Base-by-base conservation (phyloP, 306 rosid genomes). In the Prunus armeniaca region DNA sequence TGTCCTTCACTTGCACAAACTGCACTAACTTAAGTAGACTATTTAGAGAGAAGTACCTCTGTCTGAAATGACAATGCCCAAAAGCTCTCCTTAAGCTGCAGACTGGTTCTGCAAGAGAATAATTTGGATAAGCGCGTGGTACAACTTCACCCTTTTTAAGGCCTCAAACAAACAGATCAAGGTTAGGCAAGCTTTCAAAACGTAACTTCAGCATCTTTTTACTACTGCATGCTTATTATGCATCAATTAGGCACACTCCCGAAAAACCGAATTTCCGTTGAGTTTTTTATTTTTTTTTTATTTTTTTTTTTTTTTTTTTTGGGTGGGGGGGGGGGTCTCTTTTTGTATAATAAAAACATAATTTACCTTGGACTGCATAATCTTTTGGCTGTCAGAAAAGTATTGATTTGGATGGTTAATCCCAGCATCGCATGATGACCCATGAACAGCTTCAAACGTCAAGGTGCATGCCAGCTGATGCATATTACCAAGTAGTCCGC, bases 401-500 rank as follows among this genome's bases (percentile, higher is more conserved):
- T 95, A 95, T 80, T 92, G 97, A 86, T 92, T 95, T 71, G 99
- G 97, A 89, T 95, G 99, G 84, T 92, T 92, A 82, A 95, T 90
- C 85, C 99, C 99, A n/a, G 96, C 82, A 77, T 95, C 97, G 66
- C 93, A 86, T 13, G 91, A 80, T 71, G 84, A 62, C 66, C 84
- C 91, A 80, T 92, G 97, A 52, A 90, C 76, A 71, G 96, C 88
- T 90, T 92, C 99, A 82, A 95, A 95, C 20, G 97, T 90, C 84
- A 90, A 84, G 80, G 99, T 95, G 86, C 97, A 95, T n/a, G 99
- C 97, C 84, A 95, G 80, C 97, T 95, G 87, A 77, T 22, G 78
- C 72, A 72, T 69, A 77, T 76, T 60, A 80, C 32, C 78, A 81
- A 72, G 64, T 66, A 65, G 73, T 71, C 84, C 70, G 49, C 7